A percentile compares a stretch with the other conserved stretches of the same genome.
Conservation (phyloP, 169 alveolate species). For the Neospora caninum region DNA sequence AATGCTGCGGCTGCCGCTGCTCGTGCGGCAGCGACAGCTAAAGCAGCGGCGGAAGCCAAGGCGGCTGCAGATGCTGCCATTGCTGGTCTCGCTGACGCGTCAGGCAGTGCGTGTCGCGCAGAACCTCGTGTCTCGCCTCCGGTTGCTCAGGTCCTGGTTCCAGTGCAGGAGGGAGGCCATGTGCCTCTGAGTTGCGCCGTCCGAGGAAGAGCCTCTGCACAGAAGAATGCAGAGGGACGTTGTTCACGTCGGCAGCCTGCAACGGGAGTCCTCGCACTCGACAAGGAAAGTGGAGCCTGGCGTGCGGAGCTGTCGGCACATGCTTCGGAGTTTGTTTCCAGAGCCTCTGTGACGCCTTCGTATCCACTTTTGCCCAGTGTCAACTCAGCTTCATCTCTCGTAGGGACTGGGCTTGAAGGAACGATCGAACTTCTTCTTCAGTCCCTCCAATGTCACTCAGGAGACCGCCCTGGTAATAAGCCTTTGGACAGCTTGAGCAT, state of each 20-base stretch:
- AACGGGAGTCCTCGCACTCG: not conserved
- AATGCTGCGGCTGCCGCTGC: slow-evolving; percentile 11
- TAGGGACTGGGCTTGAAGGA: not conserved
- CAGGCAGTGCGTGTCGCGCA: not conserved
- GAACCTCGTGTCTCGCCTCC: not conserved
- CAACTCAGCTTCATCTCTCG: not conserved
- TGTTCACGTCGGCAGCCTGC: not conserved
- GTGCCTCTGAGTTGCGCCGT: slow-evolving; percentile 8
- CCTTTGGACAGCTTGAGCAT: not conserved
- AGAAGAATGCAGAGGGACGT: not conserved
- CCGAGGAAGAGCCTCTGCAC: not conserved
- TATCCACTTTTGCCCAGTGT: not conserved
- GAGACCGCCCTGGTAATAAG: not conserved
- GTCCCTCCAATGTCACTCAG: slow-evolving; percentile 12
- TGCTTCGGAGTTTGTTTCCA: not conserved
- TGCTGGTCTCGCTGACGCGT: not conserved
- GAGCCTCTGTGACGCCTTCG: not conserved
- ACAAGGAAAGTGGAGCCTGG: not conserved
- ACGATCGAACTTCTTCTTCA: not conserved
- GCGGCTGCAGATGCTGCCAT: slow-evolving; percentile 3
- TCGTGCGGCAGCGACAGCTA: slow-evolving; percentile 1
- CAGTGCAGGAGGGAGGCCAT: slow-evolving; percentile 1
- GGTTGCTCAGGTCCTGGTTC: slow-evolving; percentile 30
- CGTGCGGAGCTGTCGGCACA: not conserved
- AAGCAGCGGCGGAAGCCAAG: slow-evolving; percentile 10